Evolutionary conservation across 306 rosid species (phyloP).

Genomic region (Fragaria ananassa): DNA sequence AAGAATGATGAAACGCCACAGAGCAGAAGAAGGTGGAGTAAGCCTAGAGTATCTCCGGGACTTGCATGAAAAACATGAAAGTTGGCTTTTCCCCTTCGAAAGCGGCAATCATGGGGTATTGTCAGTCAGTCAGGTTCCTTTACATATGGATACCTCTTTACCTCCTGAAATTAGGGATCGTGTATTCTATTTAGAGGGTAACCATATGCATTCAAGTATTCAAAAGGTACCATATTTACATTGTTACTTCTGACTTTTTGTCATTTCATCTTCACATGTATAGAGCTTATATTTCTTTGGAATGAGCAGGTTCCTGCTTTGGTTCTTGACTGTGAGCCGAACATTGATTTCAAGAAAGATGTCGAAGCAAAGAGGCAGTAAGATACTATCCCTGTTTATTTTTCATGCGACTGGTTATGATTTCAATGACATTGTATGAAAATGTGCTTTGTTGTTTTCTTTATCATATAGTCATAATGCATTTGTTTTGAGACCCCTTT

Average conservation of each 20-base stretch:
- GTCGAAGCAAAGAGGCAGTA: slow-evolving; percentile 92
- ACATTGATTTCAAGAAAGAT: slow-evolving; percentile 94
- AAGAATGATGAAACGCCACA: slow-evolving; percentile 79
- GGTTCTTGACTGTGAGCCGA: slow-evolving; percentile 96
- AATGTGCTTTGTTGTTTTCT: neutral
- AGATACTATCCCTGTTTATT: slow-evolving; percentile 24
- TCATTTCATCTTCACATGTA: slow-evolving; percentile 2
- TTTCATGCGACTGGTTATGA: neutral
- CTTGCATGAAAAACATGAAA: slow-evolving; percentile 94
- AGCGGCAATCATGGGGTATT: slow-evolving; percentile 79
- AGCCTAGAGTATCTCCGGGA: slow-evolving; percentile 69
- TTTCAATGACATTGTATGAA: neutral
- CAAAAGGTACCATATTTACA: slow-evolving; percentile 63
- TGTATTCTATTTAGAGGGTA: slow-evolving; percentile 88
- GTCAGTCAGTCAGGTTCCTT: slow-evolving; percentile 64
- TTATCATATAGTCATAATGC: neutral
- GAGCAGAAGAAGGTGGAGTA: slow-evolving; percentile 92
- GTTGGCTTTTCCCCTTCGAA: slow-evolving; percentile 87
- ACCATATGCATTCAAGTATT: slow-evolving; percentile 96
- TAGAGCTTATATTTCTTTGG: slow-evolving; percentile 20
- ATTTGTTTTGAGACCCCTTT: neutral
- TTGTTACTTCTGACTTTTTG: slow-evolving; percentile 10
- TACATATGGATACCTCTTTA: slow-evolving; percentile 63
- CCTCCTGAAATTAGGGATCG: slow-evolving; percentile 87
- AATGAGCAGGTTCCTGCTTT: slow-evolving; percentile 85